Evolutionary conservation across 2,329 filamentous ascomycete species (phyloP), one percentile per base, ranked within the genome.

Genomic region (Fusarium sp.): DNA sequence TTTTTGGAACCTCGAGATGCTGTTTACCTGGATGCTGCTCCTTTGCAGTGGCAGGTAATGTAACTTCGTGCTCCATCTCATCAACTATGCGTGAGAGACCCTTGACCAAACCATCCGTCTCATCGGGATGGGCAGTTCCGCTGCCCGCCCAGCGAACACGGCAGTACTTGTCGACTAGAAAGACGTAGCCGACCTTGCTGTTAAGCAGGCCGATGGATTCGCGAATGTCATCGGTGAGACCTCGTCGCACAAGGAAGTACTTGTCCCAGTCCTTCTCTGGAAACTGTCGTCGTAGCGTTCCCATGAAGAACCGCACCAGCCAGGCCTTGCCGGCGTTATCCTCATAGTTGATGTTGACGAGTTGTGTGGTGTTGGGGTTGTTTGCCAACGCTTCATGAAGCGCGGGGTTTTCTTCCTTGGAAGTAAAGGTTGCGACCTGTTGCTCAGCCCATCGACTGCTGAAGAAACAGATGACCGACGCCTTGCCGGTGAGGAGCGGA

Each of bases 61-160:
- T 65, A 7, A 72, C 73, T 44, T 79, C 77, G 62, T 78, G 79
- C 54, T 80, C 79, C 68, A 83, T 81, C 73, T 92, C 90, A 2
- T 85, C 82, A 47, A 92, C 77, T 54, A 96, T 77, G 68, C 86
- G 85, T 72, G 81, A 83, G 40, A 93, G 75, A 4, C 89, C 88
- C 76, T 83, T 91, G 39, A 87, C 86, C 75, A 96, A 76, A 40
- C 88, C 86, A 52, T 89, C 85, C 67, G 83, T 85, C 81, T 96
- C 93, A 19, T 86, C 85, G 0, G 85, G 85, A 64, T 88, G 84
- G 44, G 89, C 88, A 45, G 84, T 77, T 14, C 90, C 92, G 74
- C 94, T 97, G 6, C 92, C 96, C 1, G 95, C 96, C 96, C 96
- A 99, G 56, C 96, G 87, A 71, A 99, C 96, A 79, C 89, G 91